Conservation (phyloP, 1,284 basidiomycete species). For the Testicularia cyperi region DNA sequence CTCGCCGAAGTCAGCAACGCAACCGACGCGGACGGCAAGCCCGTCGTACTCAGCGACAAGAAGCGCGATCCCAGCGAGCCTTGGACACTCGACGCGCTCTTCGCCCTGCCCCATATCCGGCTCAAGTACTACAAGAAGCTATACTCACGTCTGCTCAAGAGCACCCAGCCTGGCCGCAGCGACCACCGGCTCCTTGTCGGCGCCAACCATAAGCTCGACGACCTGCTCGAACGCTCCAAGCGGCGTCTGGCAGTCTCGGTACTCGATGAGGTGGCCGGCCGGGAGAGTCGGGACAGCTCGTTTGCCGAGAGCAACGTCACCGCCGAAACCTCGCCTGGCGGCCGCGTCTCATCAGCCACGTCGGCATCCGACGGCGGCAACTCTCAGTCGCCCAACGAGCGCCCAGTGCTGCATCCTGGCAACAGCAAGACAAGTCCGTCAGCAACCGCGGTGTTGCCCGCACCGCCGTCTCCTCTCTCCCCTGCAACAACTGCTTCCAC, state of each 20-base stretch:
- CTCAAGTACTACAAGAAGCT: conserved; percentile 91
- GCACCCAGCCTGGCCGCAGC: conserved; percentile 80
- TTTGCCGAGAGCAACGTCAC: conserved; percentile 39
- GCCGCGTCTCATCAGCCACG: conserved; percentile 43
- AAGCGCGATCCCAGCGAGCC: conserved; percentile 37
- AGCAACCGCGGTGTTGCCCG: not conserved
- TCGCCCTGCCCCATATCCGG: conserved; percentile 79
- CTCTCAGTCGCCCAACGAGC: conserved; percentile 12
- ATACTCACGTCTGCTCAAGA: conserved; percentile 82
- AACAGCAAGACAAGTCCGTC: too few species aligned
- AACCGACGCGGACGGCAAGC: conserved; percentile 34
- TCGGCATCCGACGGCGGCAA: conserved; percentile 20
- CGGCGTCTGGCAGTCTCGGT: conserved; percentile 37
- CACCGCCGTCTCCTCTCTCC: not conserved
- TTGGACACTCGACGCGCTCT: conserved; percentile 86
- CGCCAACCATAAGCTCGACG: conserved; percentile 79
- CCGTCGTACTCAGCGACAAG: conserved; percentile 37
- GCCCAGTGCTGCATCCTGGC: conserved; percentile 9
- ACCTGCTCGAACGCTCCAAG: conserved; percentile 68
- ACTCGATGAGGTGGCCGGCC: conserved; percentile 30
- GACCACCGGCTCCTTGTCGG: conserved; percentile 80
- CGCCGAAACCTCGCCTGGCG: conserved; percentile 25
- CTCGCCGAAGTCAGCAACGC: conserved; percentile 70
- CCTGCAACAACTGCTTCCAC: not conserved
- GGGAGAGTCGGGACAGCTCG: conserved; percentile 38